Percentiles rank a stretch among this genome's conserved stretches.
phyloP scores from a whole-genome alignment of 148 eudicot species.

The Vaccinium myrtillus region DNA sequence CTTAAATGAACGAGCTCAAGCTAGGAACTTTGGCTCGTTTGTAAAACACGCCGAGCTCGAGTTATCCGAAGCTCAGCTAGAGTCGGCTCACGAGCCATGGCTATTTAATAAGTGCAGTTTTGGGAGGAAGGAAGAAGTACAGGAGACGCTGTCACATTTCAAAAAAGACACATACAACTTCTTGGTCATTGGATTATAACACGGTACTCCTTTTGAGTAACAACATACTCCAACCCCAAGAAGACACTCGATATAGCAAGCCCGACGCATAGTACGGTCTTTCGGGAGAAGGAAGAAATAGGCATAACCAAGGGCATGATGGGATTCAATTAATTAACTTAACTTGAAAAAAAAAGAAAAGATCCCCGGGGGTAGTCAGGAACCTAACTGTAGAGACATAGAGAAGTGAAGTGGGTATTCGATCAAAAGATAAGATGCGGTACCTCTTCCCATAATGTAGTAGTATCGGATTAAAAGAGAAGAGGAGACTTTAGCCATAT shows the following conservation, averaged over 20 bases:
- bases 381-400: background rate
- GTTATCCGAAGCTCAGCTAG: no score
- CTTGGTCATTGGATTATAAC: background rate
- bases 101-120: background rate
- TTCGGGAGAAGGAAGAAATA: background rate
- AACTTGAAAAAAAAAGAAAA: no score
- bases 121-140: background rate
- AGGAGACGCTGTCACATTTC: background rate
- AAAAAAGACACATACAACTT: background rate
- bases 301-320: background rate
- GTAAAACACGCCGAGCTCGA: no score
- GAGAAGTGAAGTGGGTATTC: background rate
- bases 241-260: background rate
- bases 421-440: background rate
- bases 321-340: background rate
- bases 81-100: no score
- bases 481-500: background rate
- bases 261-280: background rate
- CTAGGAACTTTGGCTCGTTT: no score
- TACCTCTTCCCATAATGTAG: background rate
- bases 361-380: no score
- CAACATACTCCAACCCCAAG: background rate
- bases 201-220: background rate
- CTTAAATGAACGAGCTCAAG: no score
- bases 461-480: background rate